Evolutionary conservation across 2,329 filamentous ascomycete species (phyloP), one percentile per base, ranked within the genome.

Genomic region (Xylaria sp.): DNA sequence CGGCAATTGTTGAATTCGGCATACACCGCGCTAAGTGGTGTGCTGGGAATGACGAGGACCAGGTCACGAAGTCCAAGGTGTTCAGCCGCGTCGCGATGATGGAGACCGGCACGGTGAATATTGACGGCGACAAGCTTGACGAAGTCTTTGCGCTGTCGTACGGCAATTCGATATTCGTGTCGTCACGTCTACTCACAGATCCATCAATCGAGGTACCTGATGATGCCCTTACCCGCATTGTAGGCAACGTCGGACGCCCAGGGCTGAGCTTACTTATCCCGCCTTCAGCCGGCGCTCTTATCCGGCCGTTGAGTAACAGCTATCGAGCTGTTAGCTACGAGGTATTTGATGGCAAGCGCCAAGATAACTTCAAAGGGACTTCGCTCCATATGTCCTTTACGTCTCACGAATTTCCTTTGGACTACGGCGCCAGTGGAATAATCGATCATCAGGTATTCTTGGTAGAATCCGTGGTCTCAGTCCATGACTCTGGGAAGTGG

Each of bases 331-430:
- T 44, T 1, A 13, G 10, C 15, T 44, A 44, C 39, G 39, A 44
- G 39, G 39, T 44, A 44, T 28, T 9, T 28, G 55, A 65, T 6
- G 63, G 70, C 5, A 39, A 39, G 13, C 54, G 63, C 1, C 44
- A 59, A 18, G 37, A 70, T 28, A 59, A 57, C 8, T 69, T 70
- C 18, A 13, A 51, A 25, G 20, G 50, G 13, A 41, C 54, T 18
- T 69, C 69, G 2, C 39, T 73, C 1, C 66, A 71, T 18, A n/a
- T 71, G 12, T 69, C 69, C 3, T 72, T 72, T 44, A 72, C 71
- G 25, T 58, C 65, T 3, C 69, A 59, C 52, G 65, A 65, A 50
- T 67, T 72, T 52, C 68, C 65, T 1, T 15, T 69, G 0, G 63
- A 71, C 28, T 65, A 51, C 56, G 61, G 46, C 10, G 51, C 23